Evolutionary conservation across 371 early-diverging fungal genomes (phyloP), one percentile per base, ranked within the genome.

Genomic region (Mucor velutinosus): DNA sequence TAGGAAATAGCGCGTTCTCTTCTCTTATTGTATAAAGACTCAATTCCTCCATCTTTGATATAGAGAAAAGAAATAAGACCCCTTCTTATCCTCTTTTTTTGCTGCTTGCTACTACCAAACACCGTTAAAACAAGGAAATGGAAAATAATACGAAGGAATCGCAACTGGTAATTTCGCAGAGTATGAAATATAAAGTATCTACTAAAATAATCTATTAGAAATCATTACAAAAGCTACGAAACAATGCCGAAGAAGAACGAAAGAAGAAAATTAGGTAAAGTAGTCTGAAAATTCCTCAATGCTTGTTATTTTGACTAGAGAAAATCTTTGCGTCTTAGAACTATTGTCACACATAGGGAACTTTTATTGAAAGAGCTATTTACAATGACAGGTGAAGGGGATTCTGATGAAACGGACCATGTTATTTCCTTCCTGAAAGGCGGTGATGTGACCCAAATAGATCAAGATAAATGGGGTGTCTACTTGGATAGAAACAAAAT

Each of bases 281-380:
- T 12, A 12, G 27, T 27, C 25, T 53, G 5, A 53, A 27, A 12
- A 51, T 58, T 25, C 27, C 7, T 10, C 3, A 55, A 29, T 35
- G n/a, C 11, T 49, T 35, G 8, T 17, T 1, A 23, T 19, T 19
- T 25, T 51, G 12, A 8, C 25, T 51, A 51, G 12, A 25, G 5
- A 29, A 25, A 55, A 15, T 29, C 15, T 8, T 55, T 33, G n/a
- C 14, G 19, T 32, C 39, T 23, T 61, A 80, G 80, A 33, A 57
- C 60, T 19, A 65, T 77, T 58, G 71, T 67, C 47, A 68, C 67
- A 59, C 80, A 80, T 29, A 60, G 73, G 45, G 77, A 77, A 45
- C 49, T 64, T 15, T 64, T 75, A 35, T 68, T 80, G 32, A 77
- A 80, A 49, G 80, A 80, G 45, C 53, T 80, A 17, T 80, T 77